These are phyloP conservation scores for Bipolaris gigantea DNA, from an alignment of 2,329 filamentous ascomycete species.

Conservation along the genomic window DNA sequence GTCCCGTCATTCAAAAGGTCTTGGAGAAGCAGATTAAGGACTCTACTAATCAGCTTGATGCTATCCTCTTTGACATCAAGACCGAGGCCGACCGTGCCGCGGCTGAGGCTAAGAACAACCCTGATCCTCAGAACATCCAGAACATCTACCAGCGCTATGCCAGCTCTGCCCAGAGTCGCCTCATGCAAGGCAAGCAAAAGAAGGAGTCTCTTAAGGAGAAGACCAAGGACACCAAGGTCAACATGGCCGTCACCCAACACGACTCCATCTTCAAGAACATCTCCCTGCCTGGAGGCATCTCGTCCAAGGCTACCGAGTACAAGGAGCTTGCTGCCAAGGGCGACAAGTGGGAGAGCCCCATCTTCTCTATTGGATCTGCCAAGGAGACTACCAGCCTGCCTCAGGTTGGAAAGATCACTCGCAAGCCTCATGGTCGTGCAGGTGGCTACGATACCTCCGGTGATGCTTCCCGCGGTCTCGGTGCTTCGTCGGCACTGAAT, in stretches of 20 bases:
- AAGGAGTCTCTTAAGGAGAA: constrained; percentile 57
- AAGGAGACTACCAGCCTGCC: constrained; percentile 74
- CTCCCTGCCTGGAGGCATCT: constrained; percentile 82
- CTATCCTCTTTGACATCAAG: constrained; percentile 74
- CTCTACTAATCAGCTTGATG: constrained; percentile 74
- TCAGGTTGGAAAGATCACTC: constrained; percentile 53
- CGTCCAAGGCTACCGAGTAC: constrained; percentile 92
- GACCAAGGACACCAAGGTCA: constrained; percentile 70
- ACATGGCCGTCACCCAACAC: constrained; percentile 81
- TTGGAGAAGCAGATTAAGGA: constrained; percentile 88
- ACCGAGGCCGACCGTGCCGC: constrained; percentile 75
- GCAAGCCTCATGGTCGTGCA: constrained; percentile 60
- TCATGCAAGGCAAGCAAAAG: constrained; percentile 78
- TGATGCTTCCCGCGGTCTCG: constrained; percentile 23
- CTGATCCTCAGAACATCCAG: constrained; percentile 70
- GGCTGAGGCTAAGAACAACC: constrained; percentile 62
- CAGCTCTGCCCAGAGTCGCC: constrained; percentile 70
- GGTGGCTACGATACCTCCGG: constrained; percentile 32
- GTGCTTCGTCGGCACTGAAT: constrained; percentile 19
- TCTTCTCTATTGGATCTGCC: constrained; percentile 85
- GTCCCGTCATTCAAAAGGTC: constrained; percentile 81
- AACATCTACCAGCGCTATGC: constrained; percentile 89
- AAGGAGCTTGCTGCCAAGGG: constrained; percentile 84
- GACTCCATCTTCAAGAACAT: constrained; percentile 93
- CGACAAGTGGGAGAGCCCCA: constrained; percentile 89